These are phyloP conservation scores for Albizia julibrissin DNA, from an alignment of 306 rosid species.

Conservation along the genomic window DNA sequence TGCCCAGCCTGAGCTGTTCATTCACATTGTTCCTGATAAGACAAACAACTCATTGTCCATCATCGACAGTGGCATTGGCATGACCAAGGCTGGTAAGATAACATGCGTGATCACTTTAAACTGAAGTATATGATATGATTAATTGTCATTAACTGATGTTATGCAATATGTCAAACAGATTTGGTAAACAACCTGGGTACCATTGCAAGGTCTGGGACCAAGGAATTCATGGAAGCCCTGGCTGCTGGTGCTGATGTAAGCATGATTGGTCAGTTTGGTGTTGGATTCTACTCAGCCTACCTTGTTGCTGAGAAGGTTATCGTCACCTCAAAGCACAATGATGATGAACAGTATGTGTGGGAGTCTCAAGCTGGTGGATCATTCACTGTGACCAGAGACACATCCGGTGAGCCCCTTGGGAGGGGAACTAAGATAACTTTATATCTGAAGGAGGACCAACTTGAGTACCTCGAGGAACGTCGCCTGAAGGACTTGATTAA, in stretches of 20 bases:
- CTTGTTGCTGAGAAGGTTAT: conserved; percentile 91
- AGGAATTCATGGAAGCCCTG: conserved; percentile 95
- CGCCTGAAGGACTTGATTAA: conserved; percentile 83
- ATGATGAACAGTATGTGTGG: conserved; percentile 93
- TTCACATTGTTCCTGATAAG: conserved; percentile 88
- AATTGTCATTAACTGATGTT: neutral
- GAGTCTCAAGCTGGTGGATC: conserved; percentile 98
- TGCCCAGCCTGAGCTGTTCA: conserved; percentile 82
- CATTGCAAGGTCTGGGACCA: conserved; percentile 97
- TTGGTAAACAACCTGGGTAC: conserved; percentile 97
- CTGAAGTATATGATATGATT: neutral
- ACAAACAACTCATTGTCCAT: conserved; percentile 69
- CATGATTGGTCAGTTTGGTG: conserved; percentile 98
- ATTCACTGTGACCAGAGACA: conserved; percentile 85
- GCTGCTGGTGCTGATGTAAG: conserved; percentile 99
- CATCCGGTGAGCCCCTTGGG: conserved; percentile 76
- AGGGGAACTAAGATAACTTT: conserved; percentile 85
- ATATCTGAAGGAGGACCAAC: conserved; percentile 90
- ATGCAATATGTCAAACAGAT: conserved; percentile 42
- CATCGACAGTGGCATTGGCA: conserved; percentile 91
- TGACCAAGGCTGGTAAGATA: conserved; percentile 93
- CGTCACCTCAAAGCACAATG: conserved; percentile 89
- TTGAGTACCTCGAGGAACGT: conserved; percentile 92
- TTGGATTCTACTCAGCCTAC: conserved; percentile 94
- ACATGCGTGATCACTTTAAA: neutral